Evolutionary conservation across 139 green algal species (phyloP).

Genomic region (Tetratostichococcus sp.): DNA sequence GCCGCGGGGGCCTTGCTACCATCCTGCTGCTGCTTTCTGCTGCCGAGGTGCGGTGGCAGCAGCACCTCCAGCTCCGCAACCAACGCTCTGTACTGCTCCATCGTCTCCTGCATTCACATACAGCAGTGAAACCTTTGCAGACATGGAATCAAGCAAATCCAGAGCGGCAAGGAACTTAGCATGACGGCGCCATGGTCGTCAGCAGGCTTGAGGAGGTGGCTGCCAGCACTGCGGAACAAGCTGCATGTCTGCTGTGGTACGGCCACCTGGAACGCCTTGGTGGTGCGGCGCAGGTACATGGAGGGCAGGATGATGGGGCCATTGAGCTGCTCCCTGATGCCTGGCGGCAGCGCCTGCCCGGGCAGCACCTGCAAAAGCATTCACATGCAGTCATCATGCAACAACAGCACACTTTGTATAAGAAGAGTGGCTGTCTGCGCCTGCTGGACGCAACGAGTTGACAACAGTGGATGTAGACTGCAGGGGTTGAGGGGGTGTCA

Average conservation of each 20-base stretch:
- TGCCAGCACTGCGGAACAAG: not conserved
- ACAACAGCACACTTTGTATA: too few relatives aligned
- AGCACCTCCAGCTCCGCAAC: conserved; percentile 32
- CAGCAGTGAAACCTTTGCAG: not conserved
- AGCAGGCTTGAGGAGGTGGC: too few relatives aligned
- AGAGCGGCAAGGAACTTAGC: too few relatives aligned
- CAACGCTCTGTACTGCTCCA: conserved; percentile 17
- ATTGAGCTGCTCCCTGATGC: conserved; percentile 19
- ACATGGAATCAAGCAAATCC: not conserved
- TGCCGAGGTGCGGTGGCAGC: conserved; percentile 4
- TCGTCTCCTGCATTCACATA: too few relatives aligned
- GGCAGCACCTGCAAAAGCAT: not conserved
- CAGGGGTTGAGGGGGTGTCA: not conserved
- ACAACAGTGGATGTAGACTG: not conserved
- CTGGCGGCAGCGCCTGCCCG: conserved; percentile 5
- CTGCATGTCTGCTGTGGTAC: not conserved
- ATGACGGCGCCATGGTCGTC: too few relatives aligned
- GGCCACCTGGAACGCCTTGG: conserved; percentile 22
- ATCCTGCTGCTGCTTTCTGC: not conserved
- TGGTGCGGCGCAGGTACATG: conserved; percentile 23
- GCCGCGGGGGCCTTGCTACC: not conserved
- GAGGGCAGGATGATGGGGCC: conserved; percentile 17
- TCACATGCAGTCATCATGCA: not conserved
- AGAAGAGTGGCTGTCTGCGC: not conserved
- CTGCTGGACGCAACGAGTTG: not conserved